phyloP scores from a whole-genome alignment of 2,329 filamentous ascomycete genomes.

The Aphanocladium album region DNA sequence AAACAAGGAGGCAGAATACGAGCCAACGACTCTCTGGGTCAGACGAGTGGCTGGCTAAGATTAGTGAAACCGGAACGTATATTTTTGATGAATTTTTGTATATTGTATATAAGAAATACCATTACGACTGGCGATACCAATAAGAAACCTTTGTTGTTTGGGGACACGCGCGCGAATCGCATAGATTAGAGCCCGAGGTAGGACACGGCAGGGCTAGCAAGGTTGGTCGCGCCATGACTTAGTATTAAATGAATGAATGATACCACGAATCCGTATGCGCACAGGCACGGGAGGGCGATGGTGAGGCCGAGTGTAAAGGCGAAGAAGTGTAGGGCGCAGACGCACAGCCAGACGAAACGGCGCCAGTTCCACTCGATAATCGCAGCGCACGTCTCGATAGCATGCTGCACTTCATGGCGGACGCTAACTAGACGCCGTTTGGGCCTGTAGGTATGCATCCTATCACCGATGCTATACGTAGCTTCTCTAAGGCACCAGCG shows the following conservation, averaged over 20 bases:
- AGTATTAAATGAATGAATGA: slow-evolving; percentile 1
- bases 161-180: not conserved
- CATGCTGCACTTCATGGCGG: not conserved
- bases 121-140: not conserved
- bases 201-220: not conserved
- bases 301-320: slow-evolving; percentile 7
- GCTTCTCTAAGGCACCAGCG: too few species aligned
- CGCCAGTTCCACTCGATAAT: too few species aligned
- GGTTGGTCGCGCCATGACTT: not conserved
- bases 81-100: not conserved
- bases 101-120: not conserved
- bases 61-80: not conserved
- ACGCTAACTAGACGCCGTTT: not conserved
- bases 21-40: slow-evolving; percentile 71
- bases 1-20: slow-evolving; percentile 60
- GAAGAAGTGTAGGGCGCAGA: slow-evolving; percentile 2
- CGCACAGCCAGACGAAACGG: not conserved
- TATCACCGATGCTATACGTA: too few species aligned
- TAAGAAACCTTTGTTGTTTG: not conserved
- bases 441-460: not conserved
- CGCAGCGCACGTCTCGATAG: not conserved
- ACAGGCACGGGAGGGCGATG: not conserved
- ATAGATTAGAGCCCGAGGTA: not conserved
- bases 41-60: slow-evolving; percentile 62
- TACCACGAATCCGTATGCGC: not conserved